phyloP scores from a whole-genome alignment of 2,329 filamentous ascomycete species.

The Trichophyton mentagrophytes region DNA sequence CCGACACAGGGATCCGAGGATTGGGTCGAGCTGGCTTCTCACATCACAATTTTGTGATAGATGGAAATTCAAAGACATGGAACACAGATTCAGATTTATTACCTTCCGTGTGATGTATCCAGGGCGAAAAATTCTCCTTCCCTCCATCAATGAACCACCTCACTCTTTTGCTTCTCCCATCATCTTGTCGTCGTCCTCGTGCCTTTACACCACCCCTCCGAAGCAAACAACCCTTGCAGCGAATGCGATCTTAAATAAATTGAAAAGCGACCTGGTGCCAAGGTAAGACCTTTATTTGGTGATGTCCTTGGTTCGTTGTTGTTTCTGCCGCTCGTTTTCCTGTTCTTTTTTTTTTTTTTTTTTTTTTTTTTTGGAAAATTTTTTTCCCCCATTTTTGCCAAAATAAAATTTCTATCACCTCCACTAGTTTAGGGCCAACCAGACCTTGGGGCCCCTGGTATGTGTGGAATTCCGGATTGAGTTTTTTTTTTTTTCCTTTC shows the following conservation, averaged over 20 bases:
- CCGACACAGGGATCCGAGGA: slow-evolving; percentile 1
- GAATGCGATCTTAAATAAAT: background rate
- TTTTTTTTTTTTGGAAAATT: background rate
- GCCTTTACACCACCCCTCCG: background rate
- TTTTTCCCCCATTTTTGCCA: background rate
- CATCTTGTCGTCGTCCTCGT: background rate
- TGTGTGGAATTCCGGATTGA: background rate
- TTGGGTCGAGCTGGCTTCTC: background rate
- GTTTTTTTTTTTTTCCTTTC: background rate
- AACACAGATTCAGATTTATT: background rate
- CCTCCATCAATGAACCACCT: background rate
- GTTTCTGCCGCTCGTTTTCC: background rate
- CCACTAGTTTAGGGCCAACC: background rate
- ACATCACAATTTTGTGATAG: background rate
- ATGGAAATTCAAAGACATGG: background rate
- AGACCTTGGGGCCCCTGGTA: background rate
- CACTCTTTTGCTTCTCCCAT: background rate
- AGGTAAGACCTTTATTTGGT: background rate
- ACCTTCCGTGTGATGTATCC: background rate
- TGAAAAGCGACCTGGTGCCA: background rate
- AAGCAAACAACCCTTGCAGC: background rate
- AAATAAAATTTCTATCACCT: background rate
- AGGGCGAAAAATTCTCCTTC: background rate
- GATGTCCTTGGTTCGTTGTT: background rate
- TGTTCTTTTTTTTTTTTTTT: background rate